Evolutionary conservation across 306 rosid genomes (phyloP), one percentile per base, ranked within the genome.

Genomic region (Fragaria nilgerrensis): DNA sequence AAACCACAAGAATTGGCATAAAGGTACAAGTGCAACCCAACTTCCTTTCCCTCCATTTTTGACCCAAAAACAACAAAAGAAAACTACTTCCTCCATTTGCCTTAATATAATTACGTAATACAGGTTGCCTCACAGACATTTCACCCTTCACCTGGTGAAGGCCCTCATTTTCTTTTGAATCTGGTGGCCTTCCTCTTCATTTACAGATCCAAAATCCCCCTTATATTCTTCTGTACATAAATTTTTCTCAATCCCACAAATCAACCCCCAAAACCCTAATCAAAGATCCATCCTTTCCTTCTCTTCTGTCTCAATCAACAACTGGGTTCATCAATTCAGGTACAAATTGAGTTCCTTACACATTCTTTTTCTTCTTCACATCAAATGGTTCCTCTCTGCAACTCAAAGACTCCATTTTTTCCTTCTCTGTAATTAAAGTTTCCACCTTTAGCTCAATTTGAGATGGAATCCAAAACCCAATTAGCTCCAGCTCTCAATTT

Each of bases 401-500:
- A 75, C 50, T 50, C 11, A 66, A 76, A 65, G 63, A 8, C 1
- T 53, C 25, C 17, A 64, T 2, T 11, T 66, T 53, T 63, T 22
- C 43, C 10, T 5, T 27, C 23, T 64, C 39, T 34, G 34, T 47
- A 10, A 9, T 14, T 36, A 13, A 16, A 14, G 16, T 37, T 65
- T 3, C 7, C 44, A 16, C 1, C 25, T 16, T 64, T 16, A 64
- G 9, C 23, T 9, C 17, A 45, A 16, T 12, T 47, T 69, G 56
- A 75, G 43, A 91, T 93, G 98, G 83, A 80, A 75, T 78, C 89
- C 59, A 76, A 79, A 75, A 82, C 79, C 68, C 84, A 29, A 78
- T 47, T 78, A 53, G 87, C 92, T 77, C 97, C 93, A 27, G 98
- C 84, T 74, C 74, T 91, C 62, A 82, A 80, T 52, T 82, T 88